These are phyloP conservation scores for Crucibulum laeve DNA, from an alignment of 768 basidiomycete species.

Conservation along the genomic window DNA sequence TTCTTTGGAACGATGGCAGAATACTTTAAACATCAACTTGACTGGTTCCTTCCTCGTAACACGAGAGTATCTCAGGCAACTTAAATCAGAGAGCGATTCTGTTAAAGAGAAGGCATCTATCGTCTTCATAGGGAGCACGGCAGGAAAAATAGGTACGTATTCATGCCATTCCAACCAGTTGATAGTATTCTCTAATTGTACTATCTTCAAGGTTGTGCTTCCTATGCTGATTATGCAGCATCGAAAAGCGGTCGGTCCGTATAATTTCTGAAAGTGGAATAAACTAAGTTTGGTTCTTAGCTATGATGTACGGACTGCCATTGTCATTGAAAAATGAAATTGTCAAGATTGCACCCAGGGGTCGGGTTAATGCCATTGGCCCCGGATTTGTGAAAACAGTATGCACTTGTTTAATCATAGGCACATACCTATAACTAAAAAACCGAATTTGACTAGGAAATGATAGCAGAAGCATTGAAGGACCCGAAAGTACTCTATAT, in stretches of 20 bases:
- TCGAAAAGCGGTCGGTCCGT: conserved; percentile 57
- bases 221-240: conserved; percentile 65
- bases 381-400: conserved; percentile 67
- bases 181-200: not conserved
- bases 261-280: not conserved
- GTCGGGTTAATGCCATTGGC: conserved; percentile 62
- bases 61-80: conserved; percentile 51
- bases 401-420: not conserved
- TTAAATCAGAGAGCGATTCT: conserved; percentile 33
- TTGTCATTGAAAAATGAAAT: conserved; percentile 76
- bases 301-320: conserved; percentile 69
- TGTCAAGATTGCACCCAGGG: conserved; percentile 66
- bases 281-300: conserved; percentile 23
- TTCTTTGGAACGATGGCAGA: conserved; percentile 60
- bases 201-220: conserved; percentile 40
- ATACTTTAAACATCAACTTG: conserved; percentile 57
- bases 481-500: conserved; percentile 50
- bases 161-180: not conserved
- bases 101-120: conserved; percentile 54
- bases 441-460: conserved; percentile 27
- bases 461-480: conserved; percentile 52
- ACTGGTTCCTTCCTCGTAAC: conserved; percentile 65
- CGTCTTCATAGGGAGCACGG: conserved; percentile 63
- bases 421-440: not conserved
- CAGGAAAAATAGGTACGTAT: conserved; percentile 59